Conservation (phyloP, 2,329 filamentous ascomycete genomes). For the Cordyceps fumosorosea region DNA sequence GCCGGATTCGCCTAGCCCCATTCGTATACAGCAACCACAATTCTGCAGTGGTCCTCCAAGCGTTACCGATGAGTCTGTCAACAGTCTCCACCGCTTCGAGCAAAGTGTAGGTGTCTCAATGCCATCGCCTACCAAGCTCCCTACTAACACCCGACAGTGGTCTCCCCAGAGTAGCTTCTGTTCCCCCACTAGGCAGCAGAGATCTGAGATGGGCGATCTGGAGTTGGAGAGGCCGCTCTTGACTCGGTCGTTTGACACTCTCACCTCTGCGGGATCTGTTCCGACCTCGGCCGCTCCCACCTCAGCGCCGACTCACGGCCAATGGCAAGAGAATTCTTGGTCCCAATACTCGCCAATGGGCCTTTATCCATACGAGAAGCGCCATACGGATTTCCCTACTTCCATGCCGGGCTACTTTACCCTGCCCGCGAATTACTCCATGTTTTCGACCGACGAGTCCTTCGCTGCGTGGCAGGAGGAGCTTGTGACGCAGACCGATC, state of each 20-base stretch:
- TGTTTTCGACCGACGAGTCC: background rate
- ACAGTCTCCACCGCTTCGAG: background rate
- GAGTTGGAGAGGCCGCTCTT: constrained; percentile 6
- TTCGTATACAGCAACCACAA: background rate
- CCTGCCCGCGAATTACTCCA: background rate
- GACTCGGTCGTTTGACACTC: constrained; percentile 8
- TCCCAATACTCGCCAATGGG: constrained; percentile 1
- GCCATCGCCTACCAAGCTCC: too few species aligned
- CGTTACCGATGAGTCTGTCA: constrained; percentile 5
- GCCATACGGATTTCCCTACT: background rate
- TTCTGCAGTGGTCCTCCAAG: background rate
- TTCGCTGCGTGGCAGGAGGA: background rate
- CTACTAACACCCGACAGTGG: background rate
- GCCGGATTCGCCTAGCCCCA: constrained; percentile 2
- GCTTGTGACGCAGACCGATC: background rate
- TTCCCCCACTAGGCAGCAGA: constrained; percentile 2
- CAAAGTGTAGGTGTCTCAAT: constrained; percentile 2
- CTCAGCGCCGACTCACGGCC: background rate
- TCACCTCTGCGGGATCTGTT: background rate
- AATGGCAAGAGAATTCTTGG: background rate
- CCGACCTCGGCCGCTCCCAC: constrained; percentile 6
- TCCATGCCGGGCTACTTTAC: constrained; percentile 2
- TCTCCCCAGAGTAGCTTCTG: constrained; percentile 7
- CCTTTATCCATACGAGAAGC: background rate
- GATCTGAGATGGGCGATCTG: background rate